These are phyloP conservation scores for Mortierella sp. DNA, from an alignment of 371 early-diverging fungal species.

Conservation along the genomic window DNA sequence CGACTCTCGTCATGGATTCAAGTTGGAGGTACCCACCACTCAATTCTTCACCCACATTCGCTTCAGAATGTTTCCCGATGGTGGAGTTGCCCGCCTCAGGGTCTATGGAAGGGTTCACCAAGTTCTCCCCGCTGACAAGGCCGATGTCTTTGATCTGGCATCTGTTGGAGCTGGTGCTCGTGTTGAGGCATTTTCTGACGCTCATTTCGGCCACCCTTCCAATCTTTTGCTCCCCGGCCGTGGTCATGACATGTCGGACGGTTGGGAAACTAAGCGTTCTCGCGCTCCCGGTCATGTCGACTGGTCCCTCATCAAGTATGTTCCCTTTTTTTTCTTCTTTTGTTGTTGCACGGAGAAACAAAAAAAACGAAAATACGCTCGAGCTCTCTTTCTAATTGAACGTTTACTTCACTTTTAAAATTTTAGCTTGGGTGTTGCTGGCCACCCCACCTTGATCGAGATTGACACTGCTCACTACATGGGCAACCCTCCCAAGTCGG, in stretches of 20 bases:
- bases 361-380: too few species aligned
- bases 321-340: background rate
- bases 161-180: slow-evolving; percentile 80
- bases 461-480: slow-evolving; percentile 88
- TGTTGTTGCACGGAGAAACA: background rate
- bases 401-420: slow-evolving; percentile 21
- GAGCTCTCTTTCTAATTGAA: background rate
- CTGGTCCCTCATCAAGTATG: slow-evolving; percentile 64
- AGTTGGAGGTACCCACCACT: slow-evolving; percentile 61
- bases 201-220: slow-evolving; percentile 79
- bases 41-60: slow-evolving; percentile 78
- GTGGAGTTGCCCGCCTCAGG: slow-evolving; percentile 88
- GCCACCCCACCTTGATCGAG: slow-evolving; percentile 78
- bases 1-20: slow-evolving; percentile 77
- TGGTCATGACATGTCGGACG: slow-evolving; percentile 76
- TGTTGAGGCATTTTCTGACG: slow-evolving; percentile 76
- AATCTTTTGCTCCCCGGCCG: slow-evolving; percentile 83
- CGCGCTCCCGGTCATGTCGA: slow-evolving; percentile 74
- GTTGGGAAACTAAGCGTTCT: slow-evolving; percentile 84
- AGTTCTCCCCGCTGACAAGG: slow-evolving; percentile 66
- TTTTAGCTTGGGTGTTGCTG: slow-evolving; percentile 77
- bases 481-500: slow-evolving; percentile 86
- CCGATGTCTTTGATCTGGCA: slow-evolving; percentile 79
- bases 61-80: slow-evolving; percentile 88
- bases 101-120: slow-evolving; percentile 84